Evolutionary conservation across 2,329 filamentous ascomycete species (phyloP).

Genomic region (Aspergillus intermedius): DNA sequence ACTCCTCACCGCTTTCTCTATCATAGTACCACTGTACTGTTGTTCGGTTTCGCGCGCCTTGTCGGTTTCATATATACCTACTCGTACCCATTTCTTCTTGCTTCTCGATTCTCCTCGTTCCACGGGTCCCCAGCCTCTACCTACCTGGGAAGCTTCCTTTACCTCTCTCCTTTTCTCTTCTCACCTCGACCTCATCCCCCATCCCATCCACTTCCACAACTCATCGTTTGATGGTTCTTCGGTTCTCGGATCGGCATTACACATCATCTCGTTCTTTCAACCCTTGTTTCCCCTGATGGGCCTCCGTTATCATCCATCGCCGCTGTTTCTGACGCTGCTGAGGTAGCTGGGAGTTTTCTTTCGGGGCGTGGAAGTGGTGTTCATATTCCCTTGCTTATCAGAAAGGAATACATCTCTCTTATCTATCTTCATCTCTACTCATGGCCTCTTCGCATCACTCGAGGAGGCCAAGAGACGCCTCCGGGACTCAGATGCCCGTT

Average conservation of each 20-base stretch:
- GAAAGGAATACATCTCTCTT: too few relatives aligned
- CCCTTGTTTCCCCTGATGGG: slow-evolving; percentile 28
- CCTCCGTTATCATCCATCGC: slow-evolving; percentile 18
- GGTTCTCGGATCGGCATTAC: too few relatives aligned
- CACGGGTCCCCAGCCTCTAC: slow-evolving; percentile 9
- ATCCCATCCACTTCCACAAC: too few relatives aligned
- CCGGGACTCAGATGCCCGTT: slow-evolving; percentile 42
- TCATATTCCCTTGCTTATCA: neutral
- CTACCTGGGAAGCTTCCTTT: neutral
- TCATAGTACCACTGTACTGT: too few relatives aligned
- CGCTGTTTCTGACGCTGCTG: slow-evolving; percentile 20
- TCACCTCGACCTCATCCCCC: slow-evolving; percentile 3
- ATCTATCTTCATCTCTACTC: slow-evolving; percentile 21
- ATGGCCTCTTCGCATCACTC: slow-evolving; percentile 40
- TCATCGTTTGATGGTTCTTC: neutral
- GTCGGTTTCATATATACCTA: too few relatives aligned
- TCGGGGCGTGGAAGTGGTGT: slow-evolving; percentile 16
- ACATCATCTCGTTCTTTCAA: neutral
- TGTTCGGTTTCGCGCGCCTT: too few relatives aligned
- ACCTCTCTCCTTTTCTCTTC: slow-evolving; percentile 3
- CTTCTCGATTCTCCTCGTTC: slow-evolving; percentile 4
- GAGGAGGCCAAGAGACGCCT: slow-evolving; percentile 32
- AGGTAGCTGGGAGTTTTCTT: slow-evolving; percentile 34
- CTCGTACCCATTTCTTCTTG: too few relatives aligned
- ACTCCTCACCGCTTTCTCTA: too few relatives aligned